Evolutionary conservation across 2,329 filamentous ascomycete species (phyloP).

Genomic region (Aspergillaceae sp.): DNA sequence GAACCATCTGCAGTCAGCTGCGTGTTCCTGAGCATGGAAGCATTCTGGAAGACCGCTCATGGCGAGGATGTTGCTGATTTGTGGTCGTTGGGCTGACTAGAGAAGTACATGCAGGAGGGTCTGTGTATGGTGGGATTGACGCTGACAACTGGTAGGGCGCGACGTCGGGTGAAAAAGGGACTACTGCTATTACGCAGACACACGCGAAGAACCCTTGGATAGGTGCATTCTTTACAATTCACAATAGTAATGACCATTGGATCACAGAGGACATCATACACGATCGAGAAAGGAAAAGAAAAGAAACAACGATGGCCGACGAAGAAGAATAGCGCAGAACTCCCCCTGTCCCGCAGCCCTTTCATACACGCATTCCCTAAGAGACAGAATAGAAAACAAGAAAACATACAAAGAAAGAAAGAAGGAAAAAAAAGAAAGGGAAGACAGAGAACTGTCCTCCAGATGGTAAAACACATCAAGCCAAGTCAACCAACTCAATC

Average conservation of each 20-base stretch:
- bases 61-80: not conserved
- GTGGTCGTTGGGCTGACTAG: too few species aligned
- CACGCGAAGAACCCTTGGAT: too few species aligned
- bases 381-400: conserved; percentile 2
- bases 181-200: too few species aligned
- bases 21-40: not conserved
- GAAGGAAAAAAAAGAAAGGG: too few species aligned
- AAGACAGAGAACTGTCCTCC: not conserved
- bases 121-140: too few species aligned
- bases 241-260: not conserved
- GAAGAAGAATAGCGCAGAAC: conserved; percentile 15
- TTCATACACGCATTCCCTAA: conserved; percentile 24
- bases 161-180: too few species aligned
- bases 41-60: not conserved
- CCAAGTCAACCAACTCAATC: conserved; percentile 1
- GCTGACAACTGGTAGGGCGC: too few species aligned
- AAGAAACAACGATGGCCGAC: not conserved
- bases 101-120: too few species aligned
- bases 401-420: not conserved
- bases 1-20: too few species aligned
- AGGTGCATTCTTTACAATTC: too few species aligned
- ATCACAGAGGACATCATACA: not conserved
- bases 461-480: too few species aligned
- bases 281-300: not conserved
- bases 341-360: conserved; percentile 22